Evolutionary conservation across 202 grass and related monocot species (phyloP), one percentile per base, ranked within the genome.

Genomic region (Tripidium arundinaceum): DNA sequence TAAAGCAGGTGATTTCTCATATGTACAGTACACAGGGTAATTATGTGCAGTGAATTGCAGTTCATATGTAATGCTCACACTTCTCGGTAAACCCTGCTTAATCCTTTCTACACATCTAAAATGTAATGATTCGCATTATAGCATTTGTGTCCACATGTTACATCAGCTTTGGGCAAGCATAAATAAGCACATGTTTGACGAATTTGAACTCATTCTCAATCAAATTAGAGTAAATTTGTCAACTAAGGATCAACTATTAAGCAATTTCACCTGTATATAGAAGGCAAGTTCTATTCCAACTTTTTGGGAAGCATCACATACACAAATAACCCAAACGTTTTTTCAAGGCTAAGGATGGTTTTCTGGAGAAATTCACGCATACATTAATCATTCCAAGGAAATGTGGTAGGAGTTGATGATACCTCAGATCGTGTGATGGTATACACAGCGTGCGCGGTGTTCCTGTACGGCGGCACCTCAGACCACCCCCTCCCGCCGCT

Each of bases 361-460:
- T 29, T 11, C 24, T 14, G 24, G 2, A 7, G 15, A 52, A 21
- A 25, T 28, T 0, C 69, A 62, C 1, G 36, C 26, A 37, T 39
- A 16, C 31, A 58, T 61, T 49, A 57, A 84, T n/a, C 11, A 33
- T 11, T 65, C 29, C 25, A 65, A 88, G 22, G 52, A 28, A 68
- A 73, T 18, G 74, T 25, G 55, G 41, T 1, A 65, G 62, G 26
- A 68, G n/a, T 37, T 60, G 78, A 55, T 50, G 74, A 54, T 77
- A 97, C 94, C 91, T 97, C 92, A 29, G 88, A 85, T 86, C 92
- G 86, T 33, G 92, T 77, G 81, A 98, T 93, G 79, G 88, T 91
- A 88, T 88, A 94, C 5, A 94, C 60, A 1, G 95, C 95, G 68
- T 98, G 92, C 13, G 61, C 90, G n/a, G 95, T 98, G 88, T 89